Evolutionary conservation across 2,329 filamentous ascomycete genomes (phyloP).

Genomic region (Colletotrichum agaves): DNA sequence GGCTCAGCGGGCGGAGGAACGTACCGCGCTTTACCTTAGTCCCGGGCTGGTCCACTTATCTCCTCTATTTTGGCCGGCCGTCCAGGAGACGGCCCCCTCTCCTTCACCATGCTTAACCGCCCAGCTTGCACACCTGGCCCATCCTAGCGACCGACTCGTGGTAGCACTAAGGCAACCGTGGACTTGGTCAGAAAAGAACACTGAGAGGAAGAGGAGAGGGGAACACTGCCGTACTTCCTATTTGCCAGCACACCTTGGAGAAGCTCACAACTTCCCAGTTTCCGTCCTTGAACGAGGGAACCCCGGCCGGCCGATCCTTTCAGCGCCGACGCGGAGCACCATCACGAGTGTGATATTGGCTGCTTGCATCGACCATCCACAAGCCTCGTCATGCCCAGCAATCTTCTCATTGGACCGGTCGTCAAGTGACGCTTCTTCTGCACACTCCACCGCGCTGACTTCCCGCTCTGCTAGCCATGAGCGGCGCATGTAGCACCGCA

Average conservation of each 20-base stretch:
- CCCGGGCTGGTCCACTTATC: slow-evolving; percentile 8
- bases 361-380: slow-evolving; percentile 37
- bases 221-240: slow-evolving; percentile 27
- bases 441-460: slow-evolving; percentile 31
- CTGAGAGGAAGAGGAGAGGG: slow-evolving; percentile 10
- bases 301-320: slow-evolving; percentile 30
- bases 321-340: slow-evolving; percentile 28
- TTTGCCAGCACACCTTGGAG: slow-evolving; percentile 28
- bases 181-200: slow-evolving; percentile 18
- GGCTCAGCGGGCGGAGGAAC: slow-evolving; percentile 17
- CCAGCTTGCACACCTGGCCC: slow-evolving; percentile 35
- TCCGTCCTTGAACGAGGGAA: slow-evolving; percentile 23
- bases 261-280: slow-evolving; percentile 9
- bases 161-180: slow-evolving; percentile 29
- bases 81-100: slow-evolving; percentile 30
- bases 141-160: slow-evolving; percentile 31
- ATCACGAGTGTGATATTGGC: slow-evolving; percentile 37
- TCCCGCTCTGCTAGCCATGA: slow-evolving; percentile 30
- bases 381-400: slow-evolving; percentile 19
- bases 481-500: slow-evolving; percentile 31
- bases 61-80: slow-evolving; percentile 31
- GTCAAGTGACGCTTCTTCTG: slow-evolving; percentile 32
- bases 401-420: slow-evolving; percentile 32
- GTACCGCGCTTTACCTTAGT: slow-evolving; percentile 28
- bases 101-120: slow-evolving; percentile 38